phyloP scores from a whole-genome alignment of 345 rosid genomes.

The Citrus trifoliata region DNA sequence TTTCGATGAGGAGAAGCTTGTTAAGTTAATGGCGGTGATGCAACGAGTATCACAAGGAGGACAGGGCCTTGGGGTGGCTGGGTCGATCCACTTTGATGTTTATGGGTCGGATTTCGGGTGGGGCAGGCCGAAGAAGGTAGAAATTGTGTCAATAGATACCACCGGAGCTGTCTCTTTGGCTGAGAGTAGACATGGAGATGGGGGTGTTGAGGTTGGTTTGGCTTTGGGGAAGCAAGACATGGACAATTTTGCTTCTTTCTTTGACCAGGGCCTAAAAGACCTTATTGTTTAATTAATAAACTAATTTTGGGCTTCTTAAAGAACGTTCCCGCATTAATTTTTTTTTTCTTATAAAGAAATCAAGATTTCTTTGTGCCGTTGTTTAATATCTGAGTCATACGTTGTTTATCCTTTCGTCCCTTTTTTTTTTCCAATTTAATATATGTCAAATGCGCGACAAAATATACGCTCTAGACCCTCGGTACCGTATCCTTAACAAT shows the following conservation, averaged over 20 bases:
- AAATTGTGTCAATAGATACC: slow-evolving; percentile 18
- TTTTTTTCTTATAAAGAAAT: too few relatives aligned
- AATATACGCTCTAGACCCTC: too few relatives aligned
- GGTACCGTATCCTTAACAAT: too few relatives aligned
- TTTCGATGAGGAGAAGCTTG: background rate
- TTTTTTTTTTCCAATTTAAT: too few relatives aligned
- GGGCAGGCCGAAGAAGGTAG: slow-evolving; percentile 30
- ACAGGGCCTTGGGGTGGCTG: background rate
- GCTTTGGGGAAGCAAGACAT: slow-evolving; percentile 21
- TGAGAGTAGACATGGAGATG: slow-evolving; percentile 15
- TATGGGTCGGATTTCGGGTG: slow-evolving; percentile 24
- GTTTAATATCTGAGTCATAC: too few relatives aligned
- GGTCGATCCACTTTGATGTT: slow-evolving; percentile 9
- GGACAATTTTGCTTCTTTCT: slow-evolving; percentile 9
- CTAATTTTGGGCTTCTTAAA: too few relatives aligned
- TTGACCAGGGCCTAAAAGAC: slow-evolving; percentile 1
- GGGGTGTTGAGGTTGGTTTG: slow-evolving; percentile 27
- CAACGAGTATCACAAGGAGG: background rate
- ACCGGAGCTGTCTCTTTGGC: slow-evolving; percentile 17
- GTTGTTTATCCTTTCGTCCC: too few relatives aligned
- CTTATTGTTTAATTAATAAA: background rate
- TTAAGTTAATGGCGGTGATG: background rate
- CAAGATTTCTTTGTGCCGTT: too few relatives aligned
- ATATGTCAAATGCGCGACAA: too few relatives aligned
- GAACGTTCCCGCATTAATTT: too few relatives aligned